Base-by-base conservation (phyloP, 1,284 basidiomycete genomes). In the Ceratobasidium sp. region DNA sequence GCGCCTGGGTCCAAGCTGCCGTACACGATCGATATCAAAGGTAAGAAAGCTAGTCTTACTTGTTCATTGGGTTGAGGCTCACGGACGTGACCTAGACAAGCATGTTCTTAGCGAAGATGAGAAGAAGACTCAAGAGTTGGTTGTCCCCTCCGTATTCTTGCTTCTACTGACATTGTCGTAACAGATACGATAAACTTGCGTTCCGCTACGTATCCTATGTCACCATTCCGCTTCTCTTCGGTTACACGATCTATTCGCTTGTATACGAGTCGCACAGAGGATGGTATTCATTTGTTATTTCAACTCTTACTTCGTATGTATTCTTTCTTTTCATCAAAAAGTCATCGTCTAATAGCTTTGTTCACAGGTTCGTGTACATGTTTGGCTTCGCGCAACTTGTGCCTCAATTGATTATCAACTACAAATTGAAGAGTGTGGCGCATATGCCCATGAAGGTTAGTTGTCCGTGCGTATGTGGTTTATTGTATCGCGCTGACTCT, bases 301-400 rank as follows among this genome's bases (percentile, higher is more conserved):
- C 92, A 2, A 83, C 82, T 9, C 78, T 81, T 46, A 70, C 65
- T 26, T 70, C 65, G 65, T 70, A 61, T n/a, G 57, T 50, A 23
- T 23, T n/a, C n/a, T 12, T 18, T 41, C 41, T n/a, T 16, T 34
- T 36, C 45, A 48, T 53, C 43, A 3, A 3, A n/a, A 74, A 18
- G 18, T 10, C 9, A 4, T 3, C 4, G 70, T 45, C 70, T 67
- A 1, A 62, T 41, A 45, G 4, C 9, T 10, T 8, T 45, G 8
- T 28, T 9, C 92, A 92, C 34, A 93, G 91, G 43, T 96, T 94
- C 80, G 93, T 96, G 45, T 96, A 95, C 79, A 95, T 95, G 89
- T 98, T 98, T 80, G 97, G 97, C 75, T 98, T 98, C 81, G 95
- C 90, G 48, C 94, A 97, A 84, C 86, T 97, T 45, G 84, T 97